phyloP scores from a whole-genome alignment of 768 basidiomycete species.

The Agrocybe pediades region DNA sequence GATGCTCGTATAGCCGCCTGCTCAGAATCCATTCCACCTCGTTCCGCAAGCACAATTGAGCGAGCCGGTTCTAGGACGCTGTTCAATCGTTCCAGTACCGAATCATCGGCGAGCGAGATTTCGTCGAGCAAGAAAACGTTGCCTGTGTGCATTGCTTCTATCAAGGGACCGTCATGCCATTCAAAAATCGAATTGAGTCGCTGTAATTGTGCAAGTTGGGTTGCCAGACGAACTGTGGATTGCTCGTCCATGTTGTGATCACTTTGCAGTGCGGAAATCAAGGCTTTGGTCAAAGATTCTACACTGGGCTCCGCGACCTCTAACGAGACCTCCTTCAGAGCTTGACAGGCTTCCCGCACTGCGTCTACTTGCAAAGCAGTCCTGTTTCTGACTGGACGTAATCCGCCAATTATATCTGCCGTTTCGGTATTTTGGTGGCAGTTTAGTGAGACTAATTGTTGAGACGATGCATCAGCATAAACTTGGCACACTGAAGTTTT shows the following conservation, averaged over 20 bases:
- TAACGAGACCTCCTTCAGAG: slow-evolving; percentile 46
- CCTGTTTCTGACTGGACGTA: slow-evolving; percentile 86
- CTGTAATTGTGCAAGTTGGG: slow-evolving; percentile 45
- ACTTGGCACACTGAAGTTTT: slow-evolving; percentile 97
- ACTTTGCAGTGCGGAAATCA: slow-evolving; percentile 30
- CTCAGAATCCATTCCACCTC: slow-evolving; percentile 74
- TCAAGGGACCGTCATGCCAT: slow-evolving; percentile 96
- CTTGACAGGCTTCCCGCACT: slow-evolving; percentile 38
- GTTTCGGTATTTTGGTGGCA: slow-evolving; percentile 99
- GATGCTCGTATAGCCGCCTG: slow-evolving; percentile 67
- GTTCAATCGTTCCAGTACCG: slow-evolving; percentile 94
- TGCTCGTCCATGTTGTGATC: slow-evolving; percentile 27
- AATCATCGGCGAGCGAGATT: slow-evolving; percentile 96
- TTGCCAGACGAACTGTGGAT: slow-evolving; percentile 34
- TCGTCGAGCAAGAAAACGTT: slow-evolving; percentile 93
- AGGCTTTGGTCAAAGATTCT: slow-evolving; percentile 25
- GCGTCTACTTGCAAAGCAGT: slow-evolving; percentile 52
- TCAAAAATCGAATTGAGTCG: slow-evolving; percentile 82
- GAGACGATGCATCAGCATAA: slow-evolving; percentile 66
- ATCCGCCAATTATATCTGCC: slow-evolving; percentile 91
- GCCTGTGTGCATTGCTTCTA: slow-evolving; percentile 86
- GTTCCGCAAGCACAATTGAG: slow-evolving; percentile 90
- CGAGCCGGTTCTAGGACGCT: slow-evolving; percentile 94
- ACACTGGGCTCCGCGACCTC: slow-evolving; percentile 20
- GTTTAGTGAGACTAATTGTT: slow-evolving; percentile 73